Evolutionary conservation across 306 rosid genomes (phyloP).

Genomic region (Sicyos edulis): DNA sequence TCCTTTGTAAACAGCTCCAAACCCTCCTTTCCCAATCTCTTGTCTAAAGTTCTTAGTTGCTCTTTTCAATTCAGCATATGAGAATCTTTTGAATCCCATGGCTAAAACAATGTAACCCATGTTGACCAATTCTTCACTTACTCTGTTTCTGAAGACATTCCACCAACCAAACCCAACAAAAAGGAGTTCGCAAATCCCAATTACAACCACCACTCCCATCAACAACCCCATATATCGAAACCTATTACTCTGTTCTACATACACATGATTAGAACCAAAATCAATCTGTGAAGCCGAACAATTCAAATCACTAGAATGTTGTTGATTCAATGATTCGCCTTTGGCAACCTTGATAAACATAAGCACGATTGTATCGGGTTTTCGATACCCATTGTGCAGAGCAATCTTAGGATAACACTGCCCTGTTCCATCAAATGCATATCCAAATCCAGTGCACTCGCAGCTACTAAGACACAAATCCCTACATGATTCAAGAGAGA

Average conservation of each 20-base stretch:
- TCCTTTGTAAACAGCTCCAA: conserved; percentile 33
- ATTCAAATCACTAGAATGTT: conserved; percentile 12
- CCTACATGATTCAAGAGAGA: conserved; percentile 24
- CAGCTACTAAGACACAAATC: conserved; percentile 24
- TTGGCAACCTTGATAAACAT: conserved; percentile 12
- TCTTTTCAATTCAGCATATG: conserved; percentile 26
- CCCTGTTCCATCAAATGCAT: conserved; percentile 28
- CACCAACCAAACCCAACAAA: conserved; percentile 32
- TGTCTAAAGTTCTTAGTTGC: conserved; percentile 29
- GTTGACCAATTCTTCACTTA: conserved; percentile 22
- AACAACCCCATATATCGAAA: conserved; percentile 22
- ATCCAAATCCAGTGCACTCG: conserved; percentile 36
- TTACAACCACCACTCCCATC: conserved; percentile 23
- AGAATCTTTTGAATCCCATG: conserved; percentile 32
- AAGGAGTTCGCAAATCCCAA: conserved; percentile 25
- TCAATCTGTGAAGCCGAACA: conserved; percentile 20
- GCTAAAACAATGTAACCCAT: conserved; percentile 36
- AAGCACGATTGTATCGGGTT: conserved; percentile 14
- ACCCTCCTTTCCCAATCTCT: conserved; percentile 33
- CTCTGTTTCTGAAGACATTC: conserved; percentile 25
- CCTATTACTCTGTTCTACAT: conserved; percentile 16
- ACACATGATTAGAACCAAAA: background rate
- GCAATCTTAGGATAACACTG: conserved; percentile 27
- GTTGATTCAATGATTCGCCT: background rate
- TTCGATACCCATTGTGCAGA: conserved; percentile 27